Conservation (phyloP, 768 basidiomycete genomes). For the Rubroboletus satanas region DNA sequence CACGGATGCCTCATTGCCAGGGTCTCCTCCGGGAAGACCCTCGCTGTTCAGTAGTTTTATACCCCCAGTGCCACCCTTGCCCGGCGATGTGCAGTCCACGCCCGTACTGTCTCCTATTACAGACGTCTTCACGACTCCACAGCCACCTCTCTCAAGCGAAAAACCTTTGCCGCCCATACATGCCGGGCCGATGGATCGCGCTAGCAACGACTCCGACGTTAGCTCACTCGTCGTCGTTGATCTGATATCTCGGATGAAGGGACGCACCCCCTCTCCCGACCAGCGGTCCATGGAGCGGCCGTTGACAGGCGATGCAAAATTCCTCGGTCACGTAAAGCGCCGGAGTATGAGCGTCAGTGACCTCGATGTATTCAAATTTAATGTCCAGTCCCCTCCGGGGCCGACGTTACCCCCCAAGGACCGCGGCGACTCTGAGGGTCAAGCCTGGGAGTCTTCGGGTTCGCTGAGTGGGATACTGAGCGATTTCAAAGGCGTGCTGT, state of each 20-base stretch:
- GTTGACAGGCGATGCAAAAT: constrained; percentile 25
- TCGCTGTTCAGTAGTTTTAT: constrained; percentile 37
- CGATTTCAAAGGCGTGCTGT: constrained; percentile 71
- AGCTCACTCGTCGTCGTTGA: constrained; percentile 58
- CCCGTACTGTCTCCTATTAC: constrained; percentile 43
- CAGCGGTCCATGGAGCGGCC: constrained; percentile 27
- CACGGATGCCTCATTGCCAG: constrained; percentile 45
- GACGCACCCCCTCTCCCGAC: constrained; percentile 31
- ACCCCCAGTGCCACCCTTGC: constrained; percentile 47
- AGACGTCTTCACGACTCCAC: constrained; percentile 47
- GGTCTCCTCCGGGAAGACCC: constrained; percentile 23
- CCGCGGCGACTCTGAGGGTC: constrained; percentile 19
- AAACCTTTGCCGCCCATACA: constrained; percentile 67
- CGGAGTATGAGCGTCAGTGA: constrained; percentile 75
- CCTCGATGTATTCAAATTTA: constrained; percentile 49
- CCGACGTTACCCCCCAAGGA: constrained; percentile 37
- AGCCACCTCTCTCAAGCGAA: constrained; percentile 34
- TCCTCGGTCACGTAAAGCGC: constrained; percentile 43
- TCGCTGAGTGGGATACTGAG: constrained; percentile 60
- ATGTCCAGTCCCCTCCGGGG: constrained; percentile 34
- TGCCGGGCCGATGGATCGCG: constrained; percentile 31
- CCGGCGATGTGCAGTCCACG: constrained; percentile 38
- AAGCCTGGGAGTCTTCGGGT: constrained; percentile 40
- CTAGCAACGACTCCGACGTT: constrained; percentile 47
- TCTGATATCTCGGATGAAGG: constrained; percentile 38